Base-by-base conservation (phyloP, 139 green algal species). In the Chlamydomonas sp. region DNA sequence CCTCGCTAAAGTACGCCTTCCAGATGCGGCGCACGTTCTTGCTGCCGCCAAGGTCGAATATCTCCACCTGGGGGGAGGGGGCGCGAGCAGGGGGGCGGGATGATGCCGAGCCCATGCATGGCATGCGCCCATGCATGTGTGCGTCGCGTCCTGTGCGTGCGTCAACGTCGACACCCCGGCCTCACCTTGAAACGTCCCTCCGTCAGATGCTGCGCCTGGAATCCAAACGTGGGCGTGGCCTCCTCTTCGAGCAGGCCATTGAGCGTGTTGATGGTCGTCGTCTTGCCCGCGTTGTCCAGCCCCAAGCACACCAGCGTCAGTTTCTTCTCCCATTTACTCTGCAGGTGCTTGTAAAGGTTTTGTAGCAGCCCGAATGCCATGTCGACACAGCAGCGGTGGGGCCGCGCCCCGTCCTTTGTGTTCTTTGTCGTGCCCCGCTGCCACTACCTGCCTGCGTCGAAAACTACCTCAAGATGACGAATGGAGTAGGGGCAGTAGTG, bases 271-370 rank as follows among this genome's bases (percentile, higher is more conserved):
- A 84, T 48, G 0, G 82, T 28, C 2, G 82, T 85, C 13, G 76
- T 85, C 64, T 88, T 88, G 22, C 82, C 82, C 0, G 79, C 76
- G 37, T 78, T 78, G 67, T 88, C 79, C 0, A 88, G 43, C 13
- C 82, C 82, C 36, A 88, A 34, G 0, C 81, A 48, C 16, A 82
- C 76, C 5, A 83, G 29, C 4, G 67, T 80, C 33, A 69, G 16
- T 37, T 57, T 54, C 6, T 28, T 24, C 62, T 69, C 62, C 5
- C 34, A 35, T 57, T 69, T 54, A 10, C 57, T 57, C 22, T 69
- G 30, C 20, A 69, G 4, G n/a, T 57, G 57, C 6, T 58, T 26
- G 37, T 69, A 69, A 13, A 69, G n/a, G 62, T 69, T 69, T 20
- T 69, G 24, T 10, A 69, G 36, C 8, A 69, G 62, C 10, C 62